A percentile compares a stretch with the other conserved stretches of the same genome.
Conservation (phyloP, 176 grass and related monocot species). For the Melocanna baccifera region DNA sequence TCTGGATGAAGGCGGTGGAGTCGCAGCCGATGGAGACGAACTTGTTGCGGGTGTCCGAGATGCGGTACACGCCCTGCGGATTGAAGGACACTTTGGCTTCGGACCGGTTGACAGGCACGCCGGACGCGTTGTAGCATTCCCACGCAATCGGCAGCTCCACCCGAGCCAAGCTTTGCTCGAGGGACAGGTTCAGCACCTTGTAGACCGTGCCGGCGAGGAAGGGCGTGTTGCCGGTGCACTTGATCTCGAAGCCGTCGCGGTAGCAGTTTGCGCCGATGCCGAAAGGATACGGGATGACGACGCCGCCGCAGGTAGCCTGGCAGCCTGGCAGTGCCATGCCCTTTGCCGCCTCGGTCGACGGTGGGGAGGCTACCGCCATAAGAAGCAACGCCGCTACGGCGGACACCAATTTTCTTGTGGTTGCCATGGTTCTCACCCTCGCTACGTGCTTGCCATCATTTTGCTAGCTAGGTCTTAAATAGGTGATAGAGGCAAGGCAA, state of each 20-base stretch:
- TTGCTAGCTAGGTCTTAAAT: background rate
- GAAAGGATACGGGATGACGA: no score
- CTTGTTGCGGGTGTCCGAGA: constrained; percentile 9
- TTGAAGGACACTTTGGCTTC: background rate
- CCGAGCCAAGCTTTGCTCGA: background rate
- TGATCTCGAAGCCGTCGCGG: no score
- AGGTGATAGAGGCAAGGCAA: background rate
- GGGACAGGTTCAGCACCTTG: background rate
- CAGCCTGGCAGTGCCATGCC: no score
- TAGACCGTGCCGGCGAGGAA: background rate
- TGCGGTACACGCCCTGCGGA: background rate
- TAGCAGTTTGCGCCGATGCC: no score
- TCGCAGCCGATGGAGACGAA: constrained; percentile 25
- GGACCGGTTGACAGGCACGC: background rate
- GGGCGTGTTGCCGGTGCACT: no score
- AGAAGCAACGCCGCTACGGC: no score
- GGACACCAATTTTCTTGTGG: no score
- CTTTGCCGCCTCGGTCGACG: no score
- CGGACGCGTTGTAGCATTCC: background rate
- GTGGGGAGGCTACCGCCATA: no score
- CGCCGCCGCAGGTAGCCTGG: no score
- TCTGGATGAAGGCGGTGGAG: background rate
- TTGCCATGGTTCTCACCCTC: no score
- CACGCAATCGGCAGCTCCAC: background rate
- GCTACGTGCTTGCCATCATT: no score